These are phyloP conservation scores for Astragalus membranaceus DNA, from an alignment of 306 rosid species.

Conservation along the genomic window DNA sequence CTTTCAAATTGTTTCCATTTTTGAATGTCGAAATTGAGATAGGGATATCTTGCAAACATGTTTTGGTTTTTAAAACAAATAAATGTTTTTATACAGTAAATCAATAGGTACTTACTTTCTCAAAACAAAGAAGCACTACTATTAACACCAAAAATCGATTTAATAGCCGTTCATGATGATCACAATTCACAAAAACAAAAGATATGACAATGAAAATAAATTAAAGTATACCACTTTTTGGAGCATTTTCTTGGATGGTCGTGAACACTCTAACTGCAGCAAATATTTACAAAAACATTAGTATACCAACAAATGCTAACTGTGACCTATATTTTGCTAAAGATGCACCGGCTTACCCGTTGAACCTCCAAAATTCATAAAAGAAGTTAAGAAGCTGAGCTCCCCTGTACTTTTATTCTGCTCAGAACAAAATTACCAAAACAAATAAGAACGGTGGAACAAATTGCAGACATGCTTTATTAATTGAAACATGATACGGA, in stretches of 20 bases:
- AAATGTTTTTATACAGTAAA: not conserved
- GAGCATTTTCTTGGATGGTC: slow-evolving; percentile 85
- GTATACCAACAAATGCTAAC: not conserved
- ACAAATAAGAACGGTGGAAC: slow-evolving; percentile 15
- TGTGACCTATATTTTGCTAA: not conserved
- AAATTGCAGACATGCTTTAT: slow-evolving; percentile 9
- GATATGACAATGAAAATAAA: not conserved
- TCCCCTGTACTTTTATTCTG: slow-evolving; percentile 96
- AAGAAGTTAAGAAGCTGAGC: slow-evolving; percentile 92
- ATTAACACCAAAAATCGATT: not conserved
- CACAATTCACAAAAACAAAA: not conserved
- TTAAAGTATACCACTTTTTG: slow-evolving; percentile 70
- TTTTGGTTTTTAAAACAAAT: not conserved
- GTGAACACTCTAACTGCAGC: slow-evolving; percentile 90
- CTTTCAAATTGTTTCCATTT: not conserved
- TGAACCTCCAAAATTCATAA: slow-evolving; percentile 88
- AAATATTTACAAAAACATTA: slow-evolving; percentile 10
- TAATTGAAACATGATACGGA: not conserved
- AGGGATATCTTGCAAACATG: not conserved
- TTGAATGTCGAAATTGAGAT: not conserved
- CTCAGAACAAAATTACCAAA: slow-evolving; percentile 26
- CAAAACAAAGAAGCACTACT: slow-evolving; percentile 3
- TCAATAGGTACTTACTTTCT: not conserved
- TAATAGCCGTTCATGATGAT: not conserved
- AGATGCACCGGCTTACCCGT: slow-evolving; percentile 53